Percentiles rank a stretch among this genome's conserved stretches.
Evolutionary conservation across 768 basidiomycete genomes (phyloP).

Genomic region (Tephrocybe sp.): DNA sequence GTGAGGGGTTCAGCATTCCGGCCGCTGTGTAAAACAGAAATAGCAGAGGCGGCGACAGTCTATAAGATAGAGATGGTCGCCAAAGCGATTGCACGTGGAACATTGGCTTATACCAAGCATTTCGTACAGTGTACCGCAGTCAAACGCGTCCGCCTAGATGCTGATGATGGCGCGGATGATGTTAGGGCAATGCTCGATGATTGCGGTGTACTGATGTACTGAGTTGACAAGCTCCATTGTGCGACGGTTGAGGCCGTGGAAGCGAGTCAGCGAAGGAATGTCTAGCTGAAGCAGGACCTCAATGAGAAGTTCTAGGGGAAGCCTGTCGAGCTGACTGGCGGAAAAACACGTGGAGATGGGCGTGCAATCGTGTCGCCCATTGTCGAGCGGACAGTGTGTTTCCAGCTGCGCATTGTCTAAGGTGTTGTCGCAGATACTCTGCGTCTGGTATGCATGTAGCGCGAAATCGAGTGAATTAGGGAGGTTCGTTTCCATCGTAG

Average conservation of each 20-base stretch:
- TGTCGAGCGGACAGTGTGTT: no score
- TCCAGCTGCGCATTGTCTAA: no score
- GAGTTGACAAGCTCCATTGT: conserved; percentile 1
- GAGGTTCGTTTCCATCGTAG: no score
- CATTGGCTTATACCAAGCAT: neutral
- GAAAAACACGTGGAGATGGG: no score
- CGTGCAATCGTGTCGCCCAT: no score
- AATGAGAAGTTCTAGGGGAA: neutral
- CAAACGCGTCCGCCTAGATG: neutral
- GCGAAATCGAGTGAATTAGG: no score
- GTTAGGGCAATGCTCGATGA: neutral
- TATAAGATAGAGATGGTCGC: conserved; percentile 2
- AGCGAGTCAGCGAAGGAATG: neutral
- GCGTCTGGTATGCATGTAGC: no score
- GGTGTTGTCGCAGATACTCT: no score
- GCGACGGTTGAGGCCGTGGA: neutral
- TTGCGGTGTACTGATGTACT: neutral
- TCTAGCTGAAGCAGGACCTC: neutral
- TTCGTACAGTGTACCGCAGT: neutral
- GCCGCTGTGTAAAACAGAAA: neutral
- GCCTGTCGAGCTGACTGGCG: neutral
- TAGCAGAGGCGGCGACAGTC: neutral
- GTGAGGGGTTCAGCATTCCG: neutral
- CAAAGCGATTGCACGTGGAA: neutral
- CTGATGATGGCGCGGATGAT: neutral